Conservation (phyloP, 768 basidiomycete species). For the Tephrocybe sp. region DNA sequence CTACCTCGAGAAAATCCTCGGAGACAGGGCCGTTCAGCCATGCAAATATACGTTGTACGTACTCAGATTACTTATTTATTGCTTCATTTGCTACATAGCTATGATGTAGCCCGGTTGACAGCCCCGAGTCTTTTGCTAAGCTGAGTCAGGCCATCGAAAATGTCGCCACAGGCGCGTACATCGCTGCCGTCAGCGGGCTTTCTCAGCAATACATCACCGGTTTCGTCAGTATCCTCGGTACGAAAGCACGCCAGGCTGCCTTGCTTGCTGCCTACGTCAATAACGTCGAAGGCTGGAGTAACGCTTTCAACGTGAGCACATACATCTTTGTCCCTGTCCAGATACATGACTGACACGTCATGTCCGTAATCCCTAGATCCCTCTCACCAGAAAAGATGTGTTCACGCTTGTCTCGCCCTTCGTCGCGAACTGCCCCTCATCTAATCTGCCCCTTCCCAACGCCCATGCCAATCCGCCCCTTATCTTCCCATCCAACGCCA, state of each 20-base stretch:
- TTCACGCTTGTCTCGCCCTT: slow-evolving; percentile 38
- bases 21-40: slow-evolving; percentile 1
- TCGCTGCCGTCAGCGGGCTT: slow-evolving; percentile 4
- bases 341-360: neutral
- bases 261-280: slow-evolving; percentile 11
- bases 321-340: neutral
- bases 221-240: slow-evolving; percentile 15
- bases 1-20: slow-evolving; percentile 9
- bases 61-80: neutral
- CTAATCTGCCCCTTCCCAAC: slow-evolving; percentile 44
- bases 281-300: slow-evolving; percentile 15
- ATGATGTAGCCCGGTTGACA: slow-evolving; percentile 13
- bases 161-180: slow-evolving; percentile 15
- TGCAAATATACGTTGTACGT: slow-evolving; percentile 15
- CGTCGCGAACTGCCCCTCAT: slow-evolving; percentile 48
- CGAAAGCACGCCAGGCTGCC: slow-evolving; percentile 14
- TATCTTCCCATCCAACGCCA: slow-evolving; percentile 21
- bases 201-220: slow-evolving; percentile 11
- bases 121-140: slow-evolving; percentile 1
- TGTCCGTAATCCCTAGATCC: slow-evolving; percentile 22
- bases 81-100: neutral
- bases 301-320: slow-evolving; percentile 11
- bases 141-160: slow-evolving; percentile 14
- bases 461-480: slow-evolving; percentile 50
- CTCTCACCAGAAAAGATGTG: slow-evolving; percentile 30